phyloP scores from a whole-genome alignment of 148 eudicot species.

The Hydrangea macrophylla region DNA sequence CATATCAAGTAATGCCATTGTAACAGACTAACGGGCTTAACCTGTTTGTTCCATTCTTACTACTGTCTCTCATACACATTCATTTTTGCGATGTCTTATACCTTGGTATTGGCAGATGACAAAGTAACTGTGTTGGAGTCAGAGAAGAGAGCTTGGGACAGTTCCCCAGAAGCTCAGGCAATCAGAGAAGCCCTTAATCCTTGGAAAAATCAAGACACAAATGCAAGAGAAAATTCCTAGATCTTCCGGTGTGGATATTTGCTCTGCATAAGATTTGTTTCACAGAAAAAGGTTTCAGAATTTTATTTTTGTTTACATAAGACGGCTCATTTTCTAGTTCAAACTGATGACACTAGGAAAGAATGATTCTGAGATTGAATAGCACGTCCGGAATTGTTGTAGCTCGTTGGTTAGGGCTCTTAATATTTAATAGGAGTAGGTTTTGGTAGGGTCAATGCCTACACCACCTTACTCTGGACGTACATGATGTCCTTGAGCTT shows the following conservation, averaged over 20 bases:
- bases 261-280: not conserved
- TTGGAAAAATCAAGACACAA: constrained; percentile 57
- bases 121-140: constrained; percentile 81
- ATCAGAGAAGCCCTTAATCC: constrained; percentile 88
- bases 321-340: not conserved
- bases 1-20: too few species aligned
- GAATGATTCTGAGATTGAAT: too few species aligned
- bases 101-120: constrained; percentile 55
- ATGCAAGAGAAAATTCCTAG: constrained; percentile 32
- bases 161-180: constrained; percentile 80
- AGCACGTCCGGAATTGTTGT: too few species aligned
- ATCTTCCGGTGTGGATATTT: not conserved
- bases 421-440: too few species aligned
- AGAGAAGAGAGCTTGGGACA: constrained; percentile 88
- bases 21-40: too few species aligned
- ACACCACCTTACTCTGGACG: too few species aligned
- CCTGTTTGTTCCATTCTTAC: too few species aligned
- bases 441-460: too few species aligned
- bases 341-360: not conserved
- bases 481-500: too few species aligned
- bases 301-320: not conserved
- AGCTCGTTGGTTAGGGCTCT: too few species aligned
- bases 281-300: not conserved
- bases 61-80: not conserved
- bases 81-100: not conserved